phyloP scores from a whole-genome alignment of 176 grass and related monocot species.

The Phyllostachys edulis region DNA sequence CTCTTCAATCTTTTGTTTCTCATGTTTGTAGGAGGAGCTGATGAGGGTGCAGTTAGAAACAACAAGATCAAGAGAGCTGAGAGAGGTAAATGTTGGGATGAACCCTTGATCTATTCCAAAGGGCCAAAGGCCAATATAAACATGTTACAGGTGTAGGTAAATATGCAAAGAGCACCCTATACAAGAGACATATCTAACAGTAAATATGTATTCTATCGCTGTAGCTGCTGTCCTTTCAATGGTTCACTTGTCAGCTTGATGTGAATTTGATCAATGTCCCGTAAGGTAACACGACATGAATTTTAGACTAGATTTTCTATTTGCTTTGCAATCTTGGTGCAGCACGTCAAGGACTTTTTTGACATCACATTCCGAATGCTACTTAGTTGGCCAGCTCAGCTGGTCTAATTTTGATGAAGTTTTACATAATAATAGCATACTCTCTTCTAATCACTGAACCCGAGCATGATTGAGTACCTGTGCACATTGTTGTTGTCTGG shows the following conservation, averaged over 20 bases:
- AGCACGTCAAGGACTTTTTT: neutral
- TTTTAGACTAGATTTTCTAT: constrained; percentile 10
- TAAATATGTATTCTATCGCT: constrained; percentile 26
- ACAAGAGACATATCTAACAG: no score
- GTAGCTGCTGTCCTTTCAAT: constrained; percentile 16
- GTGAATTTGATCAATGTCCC: neutral
- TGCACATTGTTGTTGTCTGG: neutral
- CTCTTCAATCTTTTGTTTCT: constrained; percentile 35
- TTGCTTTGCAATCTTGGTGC: constrained; percentile 1
- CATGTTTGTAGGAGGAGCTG: constrained; percentile 74
- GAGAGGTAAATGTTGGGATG: constrained; percentile 47
- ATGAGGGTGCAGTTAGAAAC: constrained; percentile 79
- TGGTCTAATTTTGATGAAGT: neutral
- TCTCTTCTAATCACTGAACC: constrained; percentile 13
- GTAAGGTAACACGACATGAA: neutral
- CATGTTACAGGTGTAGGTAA: no score
- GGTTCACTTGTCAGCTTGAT: constrained; percentile 20
- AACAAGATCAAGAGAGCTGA: constrained; percentile 57
- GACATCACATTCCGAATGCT: neutral
- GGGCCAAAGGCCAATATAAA: no score
- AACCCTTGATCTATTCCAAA: no score
- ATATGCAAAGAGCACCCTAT: no score
- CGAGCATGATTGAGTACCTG: neutral
- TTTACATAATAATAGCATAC: neutral
- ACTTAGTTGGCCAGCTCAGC: neutral